Percentiles rank a stretch among this genome's conserved stretches.
Conservation (phyloP, 371 early-diverging fungal species). For the Mucor lusitanicus region DNA sequence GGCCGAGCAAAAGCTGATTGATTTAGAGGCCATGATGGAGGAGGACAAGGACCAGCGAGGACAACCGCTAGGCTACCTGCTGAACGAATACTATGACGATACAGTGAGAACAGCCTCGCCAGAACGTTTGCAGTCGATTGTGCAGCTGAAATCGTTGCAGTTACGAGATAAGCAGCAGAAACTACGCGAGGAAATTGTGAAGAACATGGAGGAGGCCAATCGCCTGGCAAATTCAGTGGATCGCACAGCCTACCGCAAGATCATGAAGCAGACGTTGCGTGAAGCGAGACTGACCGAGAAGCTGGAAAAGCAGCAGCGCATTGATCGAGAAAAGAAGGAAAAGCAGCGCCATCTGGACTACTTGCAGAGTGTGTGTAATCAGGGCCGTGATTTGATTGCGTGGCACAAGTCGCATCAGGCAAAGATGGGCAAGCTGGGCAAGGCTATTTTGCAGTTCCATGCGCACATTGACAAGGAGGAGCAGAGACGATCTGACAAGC, state of each 20-base stretch:
- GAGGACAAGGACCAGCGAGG: constrained; percentile 17
- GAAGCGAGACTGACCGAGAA: constrained; percentile 89
- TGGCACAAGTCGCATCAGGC: constrained; percentile 75
- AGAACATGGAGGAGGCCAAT: constrained; percentile 67
- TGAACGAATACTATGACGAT: constrained; percentile 39
- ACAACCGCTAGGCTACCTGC: constrained; percentile 25
- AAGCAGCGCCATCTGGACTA: constrained; percentile 81
- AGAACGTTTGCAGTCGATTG: constrained; percentile 62
- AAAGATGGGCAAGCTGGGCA: constrained; percentile 73
- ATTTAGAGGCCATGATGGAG: constrained; percentile 15
- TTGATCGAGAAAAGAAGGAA: constrained; percentile 86
- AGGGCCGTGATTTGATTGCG: constrained; percentile 71
- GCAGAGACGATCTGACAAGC: constrained; percentile 76
- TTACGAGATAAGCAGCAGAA: constrained; percentile 77
- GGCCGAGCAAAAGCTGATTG: constrained; percentile 9
- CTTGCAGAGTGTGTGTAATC: constrained; percentile 70
- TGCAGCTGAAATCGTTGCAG: constrained; percentile 80
- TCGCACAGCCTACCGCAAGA: constrained; percentile 74
- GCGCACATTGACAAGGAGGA: constrained; percentile 87
- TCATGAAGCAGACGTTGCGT: constrained; percentile 85
- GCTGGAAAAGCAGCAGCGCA: constrained; percentile 84
- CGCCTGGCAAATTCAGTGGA: constrained; percentile 80
- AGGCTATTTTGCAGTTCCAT: constrained; percentile 78
- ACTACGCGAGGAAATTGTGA: constrained; percentile 80
- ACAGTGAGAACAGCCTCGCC: constrained; percentile 36